Base-by-base conservation (phyloP, 805 yeast species). In the Starmerella vaccinii region DNA sequence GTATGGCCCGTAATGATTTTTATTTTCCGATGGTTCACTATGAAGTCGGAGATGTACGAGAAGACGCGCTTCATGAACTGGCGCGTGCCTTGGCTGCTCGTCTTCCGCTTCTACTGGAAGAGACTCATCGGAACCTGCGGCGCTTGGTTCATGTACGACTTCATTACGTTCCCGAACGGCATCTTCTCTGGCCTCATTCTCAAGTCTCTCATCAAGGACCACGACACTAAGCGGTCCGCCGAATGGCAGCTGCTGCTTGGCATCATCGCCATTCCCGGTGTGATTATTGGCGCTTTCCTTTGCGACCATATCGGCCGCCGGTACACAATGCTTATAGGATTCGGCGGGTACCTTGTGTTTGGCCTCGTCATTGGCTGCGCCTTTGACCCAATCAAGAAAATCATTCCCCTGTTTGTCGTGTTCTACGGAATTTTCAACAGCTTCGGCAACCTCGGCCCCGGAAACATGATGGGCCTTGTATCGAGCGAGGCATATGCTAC, bases 101-200 rank as follows among this genome's bases (percentile, higher is more conserved):
- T 80, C 0, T 48, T 81, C 51, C 78, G 76, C 61, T 83, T 68
- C 66, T 82, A 81, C 68, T 83, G 90, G 89, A 68, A 61, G 39
- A 69, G 84, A 50, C 61, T 84, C 21, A 57, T 82, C 27, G 92
- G 90, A 32, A 80, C 85, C 16, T 78, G 84, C 63, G 80, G 77
- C 5, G 76, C 83, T 51, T 84, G 92, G 92, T 83, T 83, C 69
- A 70, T 83, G 59, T 84, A 81, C 62, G 94, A 84, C 68, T 84
- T 83, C 59, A 84, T 84, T 59, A 79, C 84, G 6, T 84, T 83
- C 71, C 89, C 90, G 12, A 82, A 82, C 62, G 87, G 86, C 63
- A 73, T 81, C 47, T 82, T 81, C 63, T 75, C 83, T 5, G 74
- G 75, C 12, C 71, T 80, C 27, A 82, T 82, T 57, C 78, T 81